Conservation (phyloP, 257 asterid genomes). For the Solanum virginianum region DNA sequence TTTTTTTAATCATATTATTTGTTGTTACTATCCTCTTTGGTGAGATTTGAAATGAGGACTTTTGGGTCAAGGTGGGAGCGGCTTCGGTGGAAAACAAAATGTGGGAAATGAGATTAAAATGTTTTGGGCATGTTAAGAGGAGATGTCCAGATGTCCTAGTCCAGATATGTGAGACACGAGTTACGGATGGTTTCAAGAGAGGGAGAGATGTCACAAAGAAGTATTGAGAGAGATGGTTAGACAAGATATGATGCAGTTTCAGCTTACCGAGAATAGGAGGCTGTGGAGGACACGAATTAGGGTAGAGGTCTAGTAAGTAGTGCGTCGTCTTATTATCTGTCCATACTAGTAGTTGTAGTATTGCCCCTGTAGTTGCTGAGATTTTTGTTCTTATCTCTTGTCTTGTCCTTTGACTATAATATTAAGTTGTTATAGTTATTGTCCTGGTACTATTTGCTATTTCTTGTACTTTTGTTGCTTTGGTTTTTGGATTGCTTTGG, state of each 20-base stretch:
- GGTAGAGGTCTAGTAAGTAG: background rate
- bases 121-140: background rate
- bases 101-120: background rate
- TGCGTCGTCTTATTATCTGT: background rate
- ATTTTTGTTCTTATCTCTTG: too few species aligned
- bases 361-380: background rate
- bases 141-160: background rate
- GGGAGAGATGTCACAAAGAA: background rate
- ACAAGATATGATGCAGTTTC: background rate
- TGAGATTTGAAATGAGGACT: background rate
- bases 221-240: background rate
- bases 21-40: background rate
- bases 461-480: background rate
- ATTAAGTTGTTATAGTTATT: too few species aligned
- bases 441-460: background rate
- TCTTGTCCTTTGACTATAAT: background rate
- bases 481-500: background rate
- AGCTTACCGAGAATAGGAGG: background rate
- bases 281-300: background rate
- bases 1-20: background rate
- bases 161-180: background rate
- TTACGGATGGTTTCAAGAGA: background rate
- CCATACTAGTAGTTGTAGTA: background rate
- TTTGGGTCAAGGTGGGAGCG: background rate
- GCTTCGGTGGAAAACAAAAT: background rate